Evolutionary conservation across 1,284 basidiomycete species (phyloP), one percentile per base, ranked within the genome.

Genomic region (Trichosporon sp.): DNA sequence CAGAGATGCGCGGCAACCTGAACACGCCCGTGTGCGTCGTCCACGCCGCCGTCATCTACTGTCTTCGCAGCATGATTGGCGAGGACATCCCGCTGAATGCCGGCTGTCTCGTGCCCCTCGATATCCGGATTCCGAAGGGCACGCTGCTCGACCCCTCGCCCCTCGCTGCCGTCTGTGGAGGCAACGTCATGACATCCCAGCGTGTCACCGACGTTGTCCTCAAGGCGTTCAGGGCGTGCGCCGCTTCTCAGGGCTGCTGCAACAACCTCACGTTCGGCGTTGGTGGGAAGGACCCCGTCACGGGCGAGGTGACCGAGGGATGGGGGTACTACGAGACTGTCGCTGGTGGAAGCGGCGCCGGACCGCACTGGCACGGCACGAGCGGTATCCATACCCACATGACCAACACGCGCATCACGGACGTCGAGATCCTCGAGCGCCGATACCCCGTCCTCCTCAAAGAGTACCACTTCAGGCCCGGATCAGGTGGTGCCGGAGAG

Each of bases 131-230:
- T 54, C 96, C 96, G 0, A 84, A 88, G 46, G 91, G 90, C 68
- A 92, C 91, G 8, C 83, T 98, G 6, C 86, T 98, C 31, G 88
- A 90, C 3, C 95, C 96, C 0, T 94, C 92, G 4, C 87, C 88
- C 40, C 92, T 91, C 0, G 94, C 94, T 0, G 95, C 95, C 0
- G 94, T 97, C 1, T 96, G 94, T 74, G 94, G 92, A 21, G 95
- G 91, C 91, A 75, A 75, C 70, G 69, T 70, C 70, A 77, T 74
- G 88, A 96, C 95, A 0, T 92, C 90, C 12, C 96, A 98, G 81
- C 88, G 96, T 12, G 92, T 98, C 71, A 95, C 96, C 0, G 96
- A 98, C 79, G 94, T 97, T 0, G 93, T 98, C 2, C 86, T 98
- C 65, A 91, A 91, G 78, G 95, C 96, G 0, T 98, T 99, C 86